Base-by-base conservation (phyloP, 2,329 filamentous ascomycete genomes). In the Xylariaceae sp. region DNA sequence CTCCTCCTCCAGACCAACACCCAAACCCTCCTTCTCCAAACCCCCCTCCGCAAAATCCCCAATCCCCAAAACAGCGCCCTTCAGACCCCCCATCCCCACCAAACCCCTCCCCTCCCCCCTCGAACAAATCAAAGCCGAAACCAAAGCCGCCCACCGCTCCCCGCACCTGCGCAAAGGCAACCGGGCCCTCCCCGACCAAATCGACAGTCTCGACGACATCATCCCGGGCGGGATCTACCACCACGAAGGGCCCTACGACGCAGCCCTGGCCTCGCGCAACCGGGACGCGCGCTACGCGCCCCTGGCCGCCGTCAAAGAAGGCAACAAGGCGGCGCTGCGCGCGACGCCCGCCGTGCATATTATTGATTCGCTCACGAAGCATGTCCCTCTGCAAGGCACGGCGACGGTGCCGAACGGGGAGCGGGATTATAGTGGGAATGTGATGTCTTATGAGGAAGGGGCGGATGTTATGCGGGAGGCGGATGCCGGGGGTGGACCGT, bases 201-300 rank as follows among this genome's bases (percentile, higher is more conserved):
- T 97, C 68, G 93, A 97, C 72, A 77, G 79, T 4, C 83, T 97
- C 1, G 93, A 96, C 71, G 80, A 78, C 56, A 77, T 81, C 2
- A 73, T 82, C n/a, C 73, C 80, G 47, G 82, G 83, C 54, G 81
- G 80, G 15, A 75, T 81, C 2, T 96, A 96, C 73, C 93, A 97
- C 73, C 93, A 97, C 68, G 90, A 88, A 64, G 92, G 93, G 0
- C 93, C 93, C 0, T 97, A 89, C 67, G 93, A 97, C 71, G 90
- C 92, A 8, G 88, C 90, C 1, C 80, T 90, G 55, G 78, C 88
- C 1, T 84, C 88, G 10, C 83, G 90, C 52, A 97, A 97, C 75
- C 79, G 76, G 3, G 79, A 85, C 67, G 80, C 77, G 66, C 74
- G 74, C 64, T 78, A 78, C 60, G 87, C 89, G 2, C 92, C 93